phyloP scores from a whole-genome alignment of 495 filamentous ascomycete species.

The Talaromyces nanjingensis region DNA sequence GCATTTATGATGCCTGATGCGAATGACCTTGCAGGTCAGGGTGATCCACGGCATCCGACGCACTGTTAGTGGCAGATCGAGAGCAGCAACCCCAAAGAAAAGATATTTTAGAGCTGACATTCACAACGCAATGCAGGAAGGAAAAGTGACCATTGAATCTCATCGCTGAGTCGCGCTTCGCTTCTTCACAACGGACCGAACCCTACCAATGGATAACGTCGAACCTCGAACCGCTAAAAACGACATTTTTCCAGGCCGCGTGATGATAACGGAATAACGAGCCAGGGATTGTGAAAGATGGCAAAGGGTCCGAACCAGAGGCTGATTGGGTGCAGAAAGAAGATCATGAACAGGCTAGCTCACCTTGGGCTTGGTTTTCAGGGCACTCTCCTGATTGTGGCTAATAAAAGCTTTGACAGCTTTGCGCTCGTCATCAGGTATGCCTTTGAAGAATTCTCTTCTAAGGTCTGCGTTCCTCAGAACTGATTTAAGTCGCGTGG shows the following conservation, averaged over 20 bases:
- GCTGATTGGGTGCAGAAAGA: not conserved
- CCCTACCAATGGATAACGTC: not conserved
- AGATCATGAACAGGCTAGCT: slow-evolving; percentile 17
- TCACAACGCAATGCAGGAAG: not conserved
- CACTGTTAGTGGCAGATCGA: not conserved
- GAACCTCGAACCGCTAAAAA: not conserved
- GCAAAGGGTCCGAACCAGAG: not conserved
- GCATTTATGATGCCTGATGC: not conserved
- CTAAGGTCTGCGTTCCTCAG: slow-evolving; percentile 52
- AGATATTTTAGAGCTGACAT: not conserved
- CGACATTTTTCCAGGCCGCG: not conserved
- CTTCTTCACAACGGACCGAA: not conserved
- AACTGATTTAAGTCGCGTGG: slow-evolving; percentile 57
- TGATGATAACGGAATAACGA: not conserved
- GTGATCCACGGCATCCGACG: not conserved
- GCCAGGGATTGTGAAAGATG: not conserved
- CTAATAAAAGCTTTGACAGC: slow-evolving; percentile 61
- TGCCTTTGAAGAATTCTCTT: slow-evolving; percentile 54
- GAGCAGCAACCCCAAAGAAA: not conserved
- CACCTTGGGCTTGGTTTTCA: slow-evolving; percentile 85
- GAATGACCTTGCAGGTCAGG: not conserved
- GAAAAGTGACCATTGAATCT: not conserved
- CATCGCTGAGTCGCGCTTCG: not conserved
- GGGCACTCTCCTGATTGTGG: slow-evolving; percentile 59
- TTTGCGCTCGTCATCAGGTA: slow-evolving; percentile 47